These are phyloP conservation scores for Schoenoplectus triqueter DNA, from an alignment of 202 grass and related monocot genomes.

Conservation along the genomic window DNA sequence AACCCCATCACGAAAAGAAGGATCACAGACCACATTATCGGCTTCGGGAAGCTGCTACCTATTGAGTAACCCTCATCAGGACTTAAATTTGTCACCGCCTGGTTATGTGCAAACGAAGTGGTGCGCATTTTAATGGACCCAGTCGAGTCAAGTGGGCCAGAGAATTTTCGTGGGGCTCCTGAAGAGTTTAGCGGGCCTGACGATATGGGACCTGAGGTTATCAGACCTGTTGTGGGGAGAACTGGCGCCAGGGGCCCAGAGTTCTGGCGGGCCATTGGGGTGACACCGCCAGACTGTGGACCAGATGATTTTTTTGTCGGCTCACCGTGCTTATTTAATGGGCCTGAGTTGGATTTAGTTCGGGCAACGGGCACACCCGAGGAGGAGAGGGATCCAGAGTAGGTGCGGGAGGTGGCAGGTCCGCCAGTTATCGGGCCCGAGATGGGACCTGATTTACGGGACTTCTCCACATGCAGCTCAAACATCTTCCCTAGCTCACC, in stretches of 20 bases:
- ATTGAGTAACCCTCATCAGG: constrained; percentile 64
- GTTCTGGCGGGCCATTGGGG: constrained; percentile 80
- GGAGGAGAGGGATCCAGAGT: constrained; percentile 74
- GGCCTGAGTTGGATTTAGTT: constrained; percentile 82
- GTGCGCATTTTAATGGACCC: constrained; percentile 72
- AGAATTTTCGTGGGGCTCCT: constrained; percentile 74
- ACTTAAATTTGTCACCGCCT: constrained; percentile 74
- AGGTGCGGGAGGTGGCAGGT: constrained; percentile 59
- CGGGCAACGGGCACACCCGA: constrained; percentile 70
- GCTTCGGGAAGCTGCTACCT: constrained; percentile 63
- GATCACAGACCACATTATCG: constrained; percentile 56
- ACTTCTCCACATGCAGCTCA: constrained; percentile 93
- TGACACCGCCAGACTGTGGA: constrained; percentile 87
- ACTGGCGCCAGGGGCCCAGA: constrained; percentile 84
- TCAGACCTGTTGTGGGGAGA: constrained; percentile 86
- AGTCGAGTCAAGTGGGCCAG: constrained; percentile 72
- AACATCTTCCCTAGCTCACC: constrained; percentile 99
- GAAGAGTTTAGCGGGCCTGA: constrained; percentile 77
- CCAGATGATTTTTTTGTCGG: constrained; percentile 79
- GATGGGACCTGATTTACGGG: constrained; percentile 92
- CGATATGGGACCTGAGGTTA: constrained; percentile 83
- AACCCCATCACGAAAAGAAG: constrained; percentile 74
- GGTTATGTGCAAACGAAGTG: constrained; percentile 71
- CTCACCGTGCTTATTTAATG: constrained; percentile 89
- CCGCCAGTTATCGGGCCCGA: constrained; percentile 76